Percentiles rank a stretch among this genome's conserved stretches.
phyloP scores from a whole-genome alignment of 208 protist species.

The Trypanosoma scelopori region DNA sequence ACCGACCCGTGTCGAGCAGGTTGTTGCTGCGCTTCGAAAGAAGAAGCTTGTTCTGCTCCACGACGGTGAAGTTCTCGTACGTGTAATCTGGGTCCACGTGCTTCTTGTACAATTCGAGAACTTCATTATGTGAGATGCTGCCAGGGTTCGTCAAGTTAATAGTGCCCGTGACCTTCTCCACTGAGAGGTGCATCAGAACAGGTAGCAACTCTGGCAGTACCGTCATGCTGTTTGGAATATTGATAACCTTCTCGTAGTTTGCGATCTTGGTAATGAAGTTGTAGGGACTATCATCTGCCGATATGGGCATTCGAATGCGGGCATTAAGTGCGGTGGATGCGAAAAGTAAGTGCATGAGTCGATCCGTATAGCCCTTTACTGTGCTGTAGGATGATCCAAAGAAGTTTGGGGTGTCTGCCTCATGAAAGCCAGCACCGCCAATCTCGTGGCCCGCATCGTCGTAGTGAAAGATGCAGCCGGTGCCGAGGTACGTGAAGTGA shows the following conservation, averaged over 20 bases:
- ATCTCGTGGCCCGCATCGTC: slow-evolving; percentile 35
- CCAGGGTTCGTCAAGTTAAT: slow-evolving; percentile 66
- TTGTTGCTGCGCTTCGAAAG: slow-evolving; percentile 49
- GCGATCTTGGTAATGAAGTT: slow-evolving; percentile 74
- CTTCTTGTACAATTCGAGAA: slow-evolving; percentile 55
- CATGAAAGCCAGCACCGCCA: slow-evolving; percentile 33
- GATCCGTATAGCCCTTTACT: slow-evolving; percentile 61
- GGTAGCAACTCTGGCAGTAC: slow-evolving; percentile 54
- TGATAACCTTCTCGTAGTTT: slow-evolving; percentile 57
- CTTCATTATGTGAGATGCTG: slow-evolving; percentile 57
- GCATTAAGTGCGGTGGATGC: slow-evolving; percentile 46
- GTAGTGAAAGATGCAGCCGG: slow-evolving; percentile 70
- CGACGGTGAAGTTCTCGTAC: slow-evolving; percentile 53
- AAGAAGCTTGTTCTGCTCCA: slow-evolving; percentile 64
- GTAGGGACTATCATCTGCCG: slow-evolving; percentile 46
- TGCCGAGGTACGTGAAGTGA: slow-evolving; percentile 60
- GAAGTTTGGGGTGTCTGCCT: slow-evolving; percentile 48
- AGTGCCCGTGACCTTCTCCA: slow-evolving; percentile 42
- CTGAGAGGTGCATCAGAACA: slow-evolving; percentile 36
- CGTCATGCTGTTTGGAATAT: slow-evolving; percentile 72
- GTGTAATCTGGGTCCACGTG: slow-evolving; percentile 49
- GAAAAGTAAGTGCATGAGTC: slow-evolving; percentile 52
- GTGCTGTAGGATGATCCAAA: slow-evolving; percentile 63
- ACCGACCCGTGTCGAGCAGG: slow-evolving; percentile 32
- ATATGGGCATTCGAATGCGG: slow-evolving; percentile 65